Percentiles rank a stretch among this genome's conserved stretches.
Conservation (phyloP, 106 monocot species). For the Phalaenopsis aphrodite region DNA sequence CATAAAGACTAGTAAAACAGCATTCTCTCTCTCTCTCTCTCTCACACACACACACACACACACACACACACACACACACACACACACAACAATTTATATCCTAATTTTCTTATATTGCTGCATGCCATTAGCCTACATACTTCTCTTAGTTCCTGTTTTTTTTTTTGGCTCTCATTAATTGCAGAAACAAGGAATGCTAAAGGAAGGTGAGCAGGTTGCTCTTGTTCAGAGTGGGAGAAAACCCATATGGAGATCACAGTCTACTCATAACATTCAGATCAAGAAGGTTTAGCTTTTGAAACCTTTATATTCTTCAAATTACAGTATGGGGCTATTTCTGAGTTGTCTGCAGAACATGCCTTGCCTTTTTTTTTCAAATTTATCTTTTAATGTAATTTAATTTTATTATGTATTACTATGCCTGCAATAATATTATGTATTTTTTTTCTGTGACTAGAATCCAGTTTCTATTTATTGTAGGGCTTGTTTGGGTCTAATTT, state of each 20-base stretch:
- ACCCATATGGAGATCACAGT: conserved; percentile 89
- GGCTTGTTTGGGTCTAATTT: too few relatives aligned
- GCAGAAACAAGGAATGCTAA: conserved; percentile 91
- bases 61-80: background rate
- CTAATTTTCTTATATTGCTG: too few relatives aligned
- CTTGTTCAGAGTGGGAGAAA: conserved; percentile 91
- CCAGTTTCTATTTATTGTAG: too few relatives aligned
- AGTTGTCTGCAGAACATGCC: background rate
- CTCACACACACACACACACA: background rate
- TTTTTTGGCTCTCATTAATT: background rate
- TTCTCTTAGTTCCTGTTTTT: background rate
- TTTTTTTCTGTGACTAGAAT: too few relatives aligned
- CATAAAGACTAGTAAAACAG: too few relatives aligned
- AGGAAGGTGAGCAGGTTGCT: conserved; percentile 89
- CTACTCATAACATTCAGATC: conserved; percentile 94
- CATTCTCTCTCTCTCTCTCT: background rate
- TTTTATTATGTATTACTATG: too few relatives aligned
- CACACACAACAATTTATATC: background rate
- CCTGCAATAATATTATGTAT: too few relatives aligned
- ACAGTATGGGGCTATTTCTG: background rate
- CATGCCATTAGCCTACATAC: too few relatives aligned
- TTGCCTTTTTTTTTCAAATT: too few relatives aligned
- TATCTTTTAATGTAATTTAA: too few relatives aligned
- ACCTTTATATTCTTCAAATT: background rate
- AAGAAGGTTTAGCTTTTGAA: conserved; percentile 38